Evolutionary conservation across 2,329 filamentous ascomycete genomes (phyloP).

Genomic region (Biscogniauxia mediterranea): DNA sequence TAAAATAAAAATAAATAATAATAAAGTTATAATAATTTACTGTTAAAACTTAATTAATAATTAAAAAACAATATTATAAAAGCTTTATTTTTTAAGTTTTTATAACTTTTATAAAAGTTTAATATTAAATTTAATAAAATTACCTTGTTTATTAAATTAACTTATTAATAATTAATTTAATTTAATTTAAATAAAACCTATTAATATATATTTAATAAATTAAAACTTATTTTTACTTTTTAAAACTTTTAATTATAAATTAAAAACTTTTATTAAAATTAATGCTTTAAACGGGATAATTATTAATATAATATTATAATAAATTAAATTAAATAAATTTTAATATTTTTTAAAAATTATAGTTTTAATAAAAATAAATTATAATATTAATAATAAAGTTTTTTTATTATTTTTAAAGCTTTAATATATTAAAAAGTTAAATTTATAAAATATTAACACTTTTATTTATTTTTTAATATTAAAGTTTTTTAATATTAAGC

Average conservation of each 20-base stretch:
- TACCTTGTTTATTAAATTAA: background rate
- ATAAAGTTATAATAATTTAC: background rate
- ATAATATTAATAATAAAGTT: background rate
- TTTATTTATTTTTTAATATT: background rate
- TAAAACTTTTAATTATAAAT: background rate
- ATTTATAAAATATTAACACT: background rate
- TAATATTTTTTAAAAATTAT: background rate
- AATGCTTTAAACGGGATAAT: background rate
- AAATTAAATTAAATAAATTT: background rate
- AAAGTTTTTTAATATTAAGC: background rate
- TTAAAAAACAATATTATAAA: constrained; percentile 1
- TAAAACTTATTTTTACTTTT: background rate
- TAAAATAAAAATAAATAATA: background rate
- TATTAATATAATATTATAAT: background rate
- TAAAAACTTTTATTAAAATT: background rate
- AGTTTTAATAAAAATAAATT: background rate
- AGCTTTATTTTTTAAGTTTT: constrained; percentile 2
- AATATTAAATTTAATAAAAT: constrained; percentile 1
- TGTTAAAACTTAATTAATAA: background rate
- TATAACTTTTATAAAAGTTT: constrained; percentile 8
- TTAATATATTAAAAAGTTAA: too few species aligned
- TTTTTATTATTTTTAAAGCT: background rate
- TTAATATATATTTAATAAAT: background rate
- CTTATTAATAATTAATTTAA: background rate
- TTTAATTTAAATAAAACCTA: background rate